Conservation (phyloP, 176 grass and related monocot species). For the Typha latifolia region DNA sequence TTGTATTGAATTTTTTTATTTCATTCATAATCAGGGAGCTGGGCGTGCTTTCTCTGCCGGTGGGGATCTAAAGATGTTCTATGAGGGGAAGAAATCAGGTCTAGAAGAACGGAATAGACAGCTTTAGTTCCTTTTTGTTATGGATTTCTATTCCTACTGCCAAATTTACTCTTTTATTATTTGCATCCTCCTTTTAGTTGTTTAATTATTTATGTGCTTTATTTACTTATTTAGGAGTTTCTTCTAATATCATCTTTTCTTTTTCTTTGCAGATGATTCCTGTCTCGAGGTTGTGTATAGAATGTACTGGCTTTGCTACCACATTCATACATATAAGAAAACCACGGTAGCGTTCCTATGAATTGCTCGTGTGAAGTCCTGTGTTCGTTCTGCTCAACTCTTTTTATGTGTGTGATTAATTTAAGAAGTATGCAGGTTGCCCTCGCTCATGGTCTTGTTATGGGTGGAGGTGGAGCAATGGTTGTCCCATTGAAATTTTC, state of each 20-base stretch:
- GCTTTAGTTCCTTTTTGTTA: no score
- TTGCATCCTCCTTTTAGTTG: no score
- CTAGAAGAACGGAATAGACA: background rate
- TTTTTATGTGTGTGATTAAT: background rate
- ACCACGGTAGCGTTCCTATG: slow-evolving; percentile 30
- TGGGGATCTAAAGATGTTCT: slow-evolving; percentile 97
- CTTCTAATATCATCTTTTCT: background rate
- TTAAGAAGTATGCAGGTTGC: slow-evolving; percentile 36
- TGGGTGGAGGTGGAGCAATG: slow-evolving; percentile 84
- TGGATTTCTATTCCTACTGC: no score
- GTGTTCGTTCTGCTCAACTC: background rate
- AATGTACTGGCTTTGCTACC: slow-evolving; percentile 99
- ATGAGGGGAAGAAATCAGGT: slow-evolving; percentile 84
- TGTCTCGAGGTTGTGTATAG: slow-evolving; percentile 91
- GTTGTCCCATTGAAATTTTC: slow-evolving; percentile 67
- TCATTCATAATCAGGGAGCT: slow-evolving; percentile 35
- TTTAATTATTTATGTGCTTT: no score
- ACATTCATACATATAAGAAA: slow-evolving; percentile 96
- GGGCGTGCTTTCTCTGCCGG: slow-evolving; percentile 90
- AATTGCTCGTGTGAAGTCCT: background rate
- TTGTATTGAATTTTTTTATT: background rate
- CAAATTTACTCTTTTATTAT: no score
- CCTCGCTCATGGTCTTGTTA: slow-evolving; percentile 85
- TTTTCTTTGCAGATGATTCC: slow-evolving; percentile 59
- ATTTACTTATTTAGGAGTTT: background rate